Percentiles rank a stretch among this genome's conserved stretches.
phyloP scores from a whole-genome alignment of 768 basidiomycete species.

The Tulasnella sp. region DNA sequence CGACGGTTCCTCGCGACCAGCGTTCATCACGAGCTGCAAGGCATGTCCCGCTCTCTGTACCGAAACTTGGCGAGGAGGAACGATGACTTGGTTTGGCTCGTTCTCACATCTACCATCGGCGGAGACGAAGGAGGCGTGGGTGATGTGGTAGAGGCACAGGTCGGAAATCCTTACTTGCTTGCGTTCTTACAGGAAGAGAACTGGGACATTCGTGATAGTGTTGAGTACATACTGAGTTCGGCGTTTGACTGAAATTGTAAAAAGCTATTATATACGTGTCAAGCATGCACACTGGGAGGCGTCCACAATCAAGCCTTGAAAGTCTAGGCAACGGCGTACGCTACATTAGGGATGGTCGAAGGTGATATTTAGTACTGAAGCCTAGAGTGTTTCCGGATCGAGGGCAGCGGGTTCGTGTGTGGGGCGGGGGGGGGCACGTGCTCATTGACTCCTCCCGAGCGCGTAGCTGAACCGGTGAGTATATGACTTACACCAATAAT shows the following conservation, averaged over 20 bases:
- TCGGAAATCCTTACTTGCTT: not conserved
- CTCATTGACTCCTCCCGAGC: not conserved
- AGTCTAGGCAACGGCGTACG: not conserved
- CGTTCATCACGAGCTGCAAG: constrained; percentile 66
- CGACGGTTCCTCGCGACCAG: constrained; percentile 60
- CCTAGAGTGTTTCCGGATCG: not conserved
- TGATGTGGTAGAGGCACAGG: not conserved
- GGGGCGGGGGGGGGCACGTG: too few species aligned
- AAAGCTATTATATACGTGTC: too few species aligned
- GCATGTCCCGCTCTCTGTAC: constrained; percentile 54
- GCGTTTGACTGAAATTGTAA: too few species aligned
- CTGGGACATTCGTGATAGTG: constrained; percentile 47
- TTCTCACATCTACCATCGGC: constrained; percentile 44
- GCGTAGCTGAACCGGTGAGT: constrained; percentile 4
- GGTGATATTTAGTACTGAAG: not conserved
- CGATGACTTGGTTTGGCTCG: constrained; percentile 77
- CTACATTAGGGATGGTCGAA: constrained; percentile 4
- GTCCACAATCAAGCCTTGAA: not conserved
- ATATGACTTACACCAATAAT: constrained; percentile 3
- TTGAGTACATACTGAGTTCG: too few species aligned
- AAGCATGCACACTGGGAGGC: not conserved
- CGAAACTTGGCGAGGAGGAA: constrained; percentile 47
- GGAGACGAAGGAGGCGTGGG: constrained; percentile 14
- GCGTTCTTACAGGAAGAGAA: constrained; percentile 34
- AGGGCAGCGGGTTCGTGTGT: too few species aligned